phyloP scores from a whole-genome alignment of 2,329 filamentous ascomycete genomes.

The Zymoseptoria pseudotritici region DNA sequence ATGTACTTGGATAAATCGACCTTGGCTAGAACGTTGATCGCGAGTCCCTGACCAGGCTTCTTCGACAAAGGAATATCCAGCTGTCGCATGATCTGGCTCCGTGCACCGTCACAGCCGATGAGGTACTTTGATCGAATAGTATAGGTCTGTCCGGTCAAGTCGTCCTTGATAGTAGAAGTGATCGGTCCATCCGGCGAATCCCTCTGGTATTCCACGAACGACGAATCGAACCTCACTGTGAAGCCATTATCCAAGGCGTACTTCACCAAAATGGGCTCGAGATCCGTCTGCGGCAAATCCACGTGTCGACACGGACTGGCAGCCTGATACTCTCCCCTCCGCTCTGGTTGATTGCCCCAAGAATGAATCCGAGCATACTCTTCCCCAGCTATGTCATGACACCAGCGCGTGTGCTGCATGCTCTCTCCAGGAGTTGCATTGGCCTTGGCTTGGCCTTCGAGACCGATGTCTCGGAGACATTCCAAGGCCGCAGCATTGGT shows the following conservation, averaged over 20 bases:
- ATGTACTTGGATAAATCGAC: slow-evolving; percentile 47
- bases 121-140: slow-evolving; percentile 48
- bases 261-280: slow-evolving; percentile 38
- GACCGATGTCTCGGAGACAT: slow-evolving; percentile 40
- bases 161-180: slow-evolving; percentile 32
- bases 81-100: slow-evolving; percentile 41
- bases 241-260: slow-evolving; percentile 33
- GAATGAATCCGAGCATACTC: slow-evolving; percentile 38
- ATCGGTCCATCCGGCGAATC: slow-evolving; percentile 20
- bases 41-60: slow-evolving; percentile 39
- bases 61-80: slow-evolving; percentile 42
- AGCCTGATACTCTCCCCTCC: slow-evolving; percentile 34
- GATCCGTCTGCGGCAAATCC: slow-evolving; percentile 38
- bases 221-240: slow-evolving; percentile 35
- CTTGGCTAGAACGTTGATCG: slow-evolving; percentile 44
- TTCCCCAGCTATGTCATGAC: slow-evolving; percentile 38
- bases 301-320: slow-evolving; percentile 37
- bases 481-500: slow-evolving; percentile 51
- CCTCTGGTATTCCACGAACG: slow-evolving; percentile 27
- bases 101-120: slow-evolving; percentile 52
- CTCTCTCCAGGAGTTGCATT: slow-evolving; percentile 28
- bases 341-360: slow-evolving; percentile 37
- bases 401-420: slow-evolving; percentile 39
- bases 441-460: slow-evolving; percentile 32
- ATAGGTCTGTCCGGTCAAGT: slow-evolving; percentile 34